These are phyloP conservation scores for Drechslerella dactyloides DNA, from an alignment of 2,329 filamentous ascomycete species.

Conservation along the genomic window DNA sequence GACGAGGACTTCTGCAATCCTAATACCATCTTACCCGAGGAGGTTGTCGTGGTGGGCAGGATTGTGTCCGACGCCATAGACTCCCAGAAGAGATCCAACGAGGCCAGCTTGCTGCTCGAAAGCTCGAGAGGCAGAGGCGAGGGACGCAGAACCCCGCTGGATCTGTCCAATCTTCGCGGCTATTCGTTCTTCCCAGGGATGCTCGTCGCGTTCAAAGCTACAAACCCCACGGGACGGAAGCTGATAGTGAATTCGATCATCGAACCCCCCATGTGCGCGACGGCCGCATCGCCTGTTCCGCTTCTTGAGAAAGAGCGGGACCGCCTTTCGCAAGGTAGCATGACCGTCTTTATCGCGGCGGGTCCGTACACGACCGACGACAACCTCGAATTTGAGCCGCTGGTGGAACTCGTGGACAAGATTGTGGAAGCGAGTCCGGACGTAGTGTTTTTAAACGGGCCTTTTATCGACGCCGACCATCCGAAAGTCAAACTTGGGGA, in stretches of 20 bases:
- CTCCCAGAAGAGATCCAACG: conserved; percentile 74
- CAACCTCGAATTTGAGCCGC: conserved; percentile 86
- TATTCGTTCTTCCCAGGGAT: conserved; percentile 95
- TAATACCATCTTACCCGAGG: conserved; percentile 73
- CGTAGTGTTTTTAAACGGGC: conserved; percentile 78
- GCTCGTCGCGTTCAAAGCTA: conserved; percentile 84
- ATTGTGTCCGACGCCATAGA: conserved; percentile 88
- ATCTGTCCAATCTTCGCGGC: conserved; percentile 70
- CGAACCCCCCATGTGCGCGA: conserved; percentile 74
- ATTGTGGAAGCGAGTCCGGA: conserved; percentile 79
- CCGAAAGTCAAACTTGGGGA: conserved; percentile 82
- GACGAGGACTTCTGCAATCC: conserved; percentile 81
- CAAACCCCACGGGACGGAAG: conserved; percentile 82
- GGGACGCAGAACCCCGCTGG: conserved; percentile 79
- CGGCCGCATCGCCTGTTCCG: conserved; percentile 72
- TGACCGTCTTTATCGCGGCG: conserved; percentile 78
- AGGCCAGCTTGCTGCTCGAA: conserved; percentile 84
- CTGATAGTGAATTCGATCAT: conserved; percentile 82
- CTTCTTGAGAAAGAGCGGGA: conserved; percentile 71
- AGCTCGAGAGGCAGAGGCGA: conserved; percentile 83
- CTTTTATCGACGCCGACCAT: conserved; percentile 91
- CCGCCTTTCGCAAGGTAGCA: conserved; percentile 66
- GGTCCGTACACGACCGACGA: conserved; percentile 93
- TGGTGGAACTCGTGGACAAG: conserved; percentile 79
- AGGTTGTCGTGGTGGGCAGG: conserved; percentile 87